Evolutionary conservation across 2,329 filamentous ascomycete genomes (phyloP).

Genomic region (Sclerotinia nivalis): DNA sequence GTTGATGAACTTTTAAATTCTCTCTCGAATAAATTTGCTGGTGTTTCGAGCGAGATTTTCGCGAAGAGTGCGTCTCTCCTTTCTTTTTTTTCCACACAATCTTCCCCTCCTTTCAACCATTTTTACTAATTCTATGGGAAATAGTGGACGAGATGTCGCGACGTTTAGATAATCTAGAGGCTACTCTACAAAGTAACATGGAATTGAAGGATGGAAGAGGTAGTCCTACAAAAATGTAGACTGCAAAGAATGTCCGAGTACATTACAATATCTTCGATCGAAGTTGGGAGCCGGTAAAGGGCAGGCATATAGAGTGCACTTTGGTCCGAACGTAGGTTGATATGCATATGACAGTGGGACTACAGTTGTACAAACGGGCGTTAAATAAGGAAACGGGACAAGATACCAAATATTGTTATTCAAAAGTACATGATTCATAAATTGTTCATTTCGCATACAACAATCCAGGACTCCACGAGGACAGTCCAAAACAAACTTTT

Average conservation of each 20-base stretch:
- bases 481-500: constrained; percentile 8
- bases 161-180: constrained; percentile 74
- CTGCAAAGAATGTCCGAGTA: not conserved
- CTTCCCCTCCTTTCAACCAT: not conserved
- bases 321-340: not conserved
- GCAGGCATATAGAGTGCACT: constrained; percentile 8
- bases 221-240: constrained; percentile 35
- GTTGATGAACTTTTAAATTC: constrained; percentile 87
- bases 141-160: constrained; percentile 93
- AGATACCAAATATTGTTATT: constrained; percentile 14
- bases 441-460: constrained; percentile 1
- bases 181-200: constrained; percentile 35
- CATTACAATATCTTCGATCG: not conserved
- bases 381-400: constrained; percentile 15
- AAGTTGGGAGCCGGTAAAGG: not conserved
- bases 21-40: constrained; percentile 80
- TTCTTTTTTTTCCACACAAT: not conserved
- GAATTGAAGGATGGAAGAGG: constrained; percentile 33
- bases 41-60: constrained; percentile 83
- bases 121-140: not conserved
- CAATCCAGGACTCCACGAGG: not conserved
- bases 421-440: constrained; percentile 9
- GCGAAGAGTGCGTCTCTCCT: constrained; percentile 67
- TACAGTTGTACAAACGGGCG: constrained; percentile 9
- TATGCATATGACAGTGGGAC: constrained; percentile 7